These are phyloP conservation scores for Globisporangium perplexum DNA, from an alignment of 352 stramenopile genomes.

Conservation along the genomic window DNA sequence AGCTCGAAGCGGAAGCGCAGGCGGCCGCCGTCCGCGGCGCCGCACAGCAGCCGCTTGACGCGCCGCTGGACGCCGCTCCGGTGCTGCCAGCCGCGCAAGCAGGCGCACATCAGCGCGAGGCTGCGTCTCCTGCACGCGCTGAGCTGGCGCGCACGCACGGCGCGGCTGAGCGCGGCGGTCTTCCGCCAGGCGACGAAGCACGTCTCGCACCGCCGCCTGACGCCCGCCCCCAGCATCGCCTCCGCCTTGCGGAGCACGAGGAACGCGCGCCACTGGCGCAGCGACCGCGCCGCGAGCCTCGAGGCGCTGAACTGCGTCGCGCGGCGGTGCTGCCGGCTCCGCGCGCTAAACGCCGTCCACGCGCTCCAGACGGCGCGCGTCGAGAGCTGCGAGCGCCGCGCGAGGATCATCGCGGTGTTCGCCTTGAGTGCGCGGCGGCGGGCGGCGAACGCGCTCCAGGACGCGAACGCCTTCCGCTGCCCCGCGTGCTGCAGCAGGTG, in stretches of 20 bases:
- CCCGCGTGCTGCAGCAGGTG: constrained; percentile 28
- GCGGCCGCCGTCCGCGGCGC: constrained; percentile 24
- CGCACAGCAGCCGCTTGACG: constrained; percentile 30
- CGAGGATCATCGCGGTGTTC: constrained; percentile 22
- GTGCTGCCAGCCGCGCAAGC: constrained; percentile 30
- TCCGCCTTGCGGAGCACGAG: constrained; percentile 46
- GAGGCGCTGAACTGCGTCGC: constrained; percentile 11
- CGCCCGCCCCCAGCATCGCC: constrained; percentile 32
- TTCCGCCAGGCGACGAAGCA: constrained; percentile 48
- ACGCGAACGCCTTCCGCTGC: constrained; percentile 30
- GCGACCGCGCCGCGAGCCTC: constrained; percentile 3
- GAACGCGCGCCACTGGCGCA: constrained; percentile 34
- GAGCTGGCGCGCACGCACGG: constrained; percentile 18
- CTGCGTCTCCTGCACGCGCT: constrained; percentile 11
- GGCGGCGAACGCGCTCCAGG: constrained; percentile 24
- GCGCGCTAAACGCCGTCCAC: constrained; percentile 19
- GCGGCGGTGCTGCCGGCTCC: constrained; percentile 11
- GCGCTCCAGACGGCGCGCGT: constrained; percentile 22
- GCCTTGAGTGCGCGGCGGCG: constrained; percentile 14
- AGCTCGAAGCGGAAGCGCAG: constrained; percentile 45
- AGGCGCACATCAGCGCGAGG: constrained; percentile 4
- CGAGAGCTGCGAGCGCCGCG: constrained; percentile 22
- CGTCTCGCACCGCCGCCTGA: constrained; percentile 16
- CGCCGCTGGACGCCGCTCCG: constrained; percentile 21
- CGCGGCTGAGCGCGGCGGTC: constrained; percentile 11